Conservation (phyloP, 2,329 filamentous ascomycete species). For the Plectosphaerella sp. region DNA sequence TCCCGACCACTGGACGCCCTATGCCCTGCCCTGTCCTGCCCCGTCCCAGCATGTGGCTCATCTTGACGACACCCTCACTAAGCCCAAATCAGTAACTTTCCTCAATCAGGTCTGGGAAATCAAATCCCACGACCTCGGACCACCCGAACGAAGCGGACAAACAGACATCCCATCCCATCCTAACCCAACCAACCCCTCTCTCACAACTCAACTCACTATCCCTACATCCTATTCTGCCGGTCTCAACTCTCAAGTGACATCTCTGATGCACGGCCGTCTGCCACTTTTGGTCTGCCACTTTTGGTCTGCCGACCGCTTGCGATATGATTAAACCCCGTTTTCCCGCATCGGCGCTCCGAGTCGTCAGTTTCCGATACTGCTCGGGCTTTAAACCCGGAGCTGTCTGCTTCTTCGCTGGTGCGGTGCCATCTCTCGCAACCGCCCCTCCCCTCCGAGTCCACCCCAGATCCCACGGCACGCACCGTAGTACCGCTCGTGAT, state of each 20-base stretch:
- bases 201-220: no score
- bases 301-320: not conserved
- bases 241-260: not conserved
- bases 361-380: no score
- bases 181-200: no score
- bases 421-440: no score
- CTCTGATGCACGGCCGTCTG: not conserved
- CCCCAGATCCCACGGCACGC: no score
- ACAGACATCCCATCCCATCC: not conserved
- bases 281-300: not conserved
- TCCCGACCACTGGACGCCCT: not conserved
- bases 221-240: no score
- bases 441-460: no score
- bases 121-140: not conserved
- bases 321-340: no score
- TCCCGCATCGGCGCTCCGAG: no score
- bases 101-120: not conserved
- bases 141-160: not conserved
- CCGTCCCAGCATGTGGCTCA: not conserved
- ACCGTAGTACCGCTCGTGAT: no score
- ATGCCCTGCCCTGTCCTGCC: not conserved
- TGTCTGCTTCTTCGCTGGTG: no score
- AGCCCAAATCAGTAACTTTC: not conserved
- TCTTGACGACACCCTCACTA: not conserved
- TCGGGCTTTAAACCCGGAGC: no score